Conservation (phyloP, 2,329 filamentous ascomycete genomes). For the Fusarium incarnatum region DNA sequence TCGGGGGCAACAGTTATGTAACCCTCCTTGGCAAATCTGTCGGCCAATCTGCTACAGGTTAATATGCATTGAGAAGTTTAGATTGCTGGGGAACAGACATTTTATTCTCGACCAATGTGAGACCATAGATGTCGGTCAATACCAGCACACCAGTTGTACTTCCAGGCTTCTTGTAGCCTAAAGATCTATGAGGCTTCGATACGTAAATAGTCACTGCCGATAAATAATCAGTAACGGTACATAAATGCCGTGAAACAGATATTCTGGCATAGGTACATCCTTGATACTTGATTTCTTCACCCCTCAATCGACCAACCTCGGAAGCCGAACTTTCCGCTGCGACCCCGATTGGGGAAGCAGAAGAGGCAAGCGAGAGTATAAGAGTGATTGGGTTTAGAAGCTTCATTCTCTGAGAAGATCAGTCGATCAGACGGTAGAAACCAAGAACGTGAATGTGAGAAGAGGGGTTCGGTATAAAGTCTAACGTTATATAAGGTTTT, state of each 20-base stretch:
- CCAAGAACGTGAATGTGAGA: too few species aligned
- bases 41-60: conserved; percentile 6
- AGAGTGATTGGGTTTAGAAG: conserved; percentile 9
- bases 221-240: neutral
- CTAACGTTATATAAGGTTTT: neutral
- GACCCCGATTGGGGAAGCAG: neutral
- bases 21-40: conserved; percentile 26
- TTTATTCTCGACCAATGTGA: neutral
- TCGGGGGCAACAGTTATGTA: conserved; percentile 27
- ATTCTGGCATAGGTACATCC: conserved; percentile 16
- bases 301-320: neutral
- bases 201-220: conserved; percentile 19
- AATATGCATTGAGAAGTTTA: accelerated
- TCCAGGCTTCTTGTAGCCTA: conserved; percentile 4
- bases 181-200: conserved; percentile 5
- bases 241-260: accelerated
- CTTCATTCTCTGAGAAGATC: neutral
- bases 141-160: conserved; percentile 21
- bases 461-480: neutral
- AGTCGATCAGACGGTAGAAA: too few species aligned
- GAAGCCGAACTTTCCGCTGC: neutral
- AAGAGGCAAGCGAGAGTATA: conserved; percentile 3
- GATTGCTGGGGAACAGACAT: too few species aligned
- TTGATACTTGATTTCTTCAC: conserved; percentile 6
- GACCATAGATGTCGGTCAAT: conserved; percentile 31